A percentile compares a stretch with the other conserved stretches of the same genome.
Evolutionary conservation across 2,329 filamentous ascomycete species (phyloP).

Genomic region (Alternaria gansuensis): DNA sequence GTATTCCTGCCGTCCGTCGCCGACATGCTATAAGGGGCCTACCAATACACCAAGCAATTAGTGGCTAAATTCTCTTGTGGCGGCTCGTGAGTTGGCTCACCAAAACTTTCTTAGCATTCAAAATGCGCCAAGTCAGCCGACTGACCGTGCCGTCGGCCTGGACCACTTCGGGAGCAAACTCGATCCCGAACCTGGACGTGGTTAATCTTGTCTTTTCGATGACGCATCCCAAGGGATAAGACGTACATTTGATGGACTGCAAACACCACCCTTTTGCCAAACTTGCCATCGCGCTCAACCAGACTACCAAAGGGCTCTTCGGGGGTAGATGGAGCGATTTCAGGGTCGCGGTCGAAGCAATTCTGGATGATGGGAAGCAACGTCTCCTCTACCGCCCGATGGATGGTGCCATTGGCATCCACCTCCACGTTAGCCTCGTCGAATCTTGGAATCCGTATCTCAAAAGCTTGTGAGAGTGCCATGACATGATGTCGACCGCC

Average conservation of each 20-base stretch:
- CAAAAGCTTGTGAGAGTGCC: constrained; percentile 92
- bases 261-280: constrained; percentile 88
- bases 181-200: constrained; percentile 76
- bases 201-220: not conserved
- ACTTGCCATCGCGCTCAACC: constrained; percentile 88
- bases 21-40: constrained; percentile 62
- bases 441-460: constrained; percentile 83
- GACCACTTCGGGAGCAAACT: constrained; percentile 92
- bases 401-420: constrained; percentile 68
- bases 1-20: constrained; percentile 54
- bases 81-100: constrained; percentile 62
- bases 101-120: constrained; percentile 93
- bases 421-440: constrained; percentile 74
- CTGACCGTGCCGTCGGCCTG: constrained; percentile 88
- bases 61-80: not conserved
- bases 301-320: constrained; percentile 86
- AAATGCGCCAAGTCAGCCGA: constrained; percentile 93
- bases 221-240: not conserved
- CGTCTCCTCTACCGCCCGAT: constrained; percentile 75
- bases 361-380: constrained; percentile 86
- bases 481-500: constrained; percentile 91
- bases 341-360: constrained; percentile 89
- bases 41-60: constrained; percentile 10
- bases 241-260: constrained; percentile 89
- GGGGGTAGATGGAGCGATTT: constrained; percentile 81